Percentiles rank a stretch among this genome's conserved stretches.
Conservation (phyloP, 2,329 filamentous ascomycete species). For the Beauveria sp. region DNA sequence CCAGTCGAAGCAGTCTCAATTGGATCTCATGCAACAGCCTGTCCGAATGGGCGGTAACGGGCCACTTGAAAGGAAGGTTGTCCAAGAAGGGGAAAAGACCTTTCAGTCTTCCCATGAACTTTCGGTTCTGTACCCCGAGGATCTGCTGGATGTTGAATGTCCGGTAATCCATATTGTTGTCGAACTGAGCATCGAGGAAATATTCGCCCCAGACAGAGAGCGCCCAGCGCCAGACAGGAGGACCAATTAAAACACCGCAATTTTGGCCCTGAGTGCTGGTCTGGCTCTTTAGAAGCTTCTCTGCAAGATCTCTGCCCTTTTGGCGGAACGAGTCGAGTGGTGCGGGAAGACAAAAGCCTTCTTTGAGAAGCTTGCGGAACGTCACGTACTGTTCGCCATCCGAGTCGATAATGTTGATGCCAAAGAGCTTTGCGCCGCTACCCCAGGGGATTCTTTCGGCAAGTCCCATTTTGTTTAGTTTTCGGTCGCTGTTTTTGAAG, state of each 20-base stretch:
- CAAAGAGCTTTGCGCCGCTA: background rate
- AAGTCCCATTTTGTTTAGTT: background rate
- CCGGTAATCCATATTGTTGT: background rate
- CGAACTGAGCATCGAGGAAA: conserved; percentile 1
- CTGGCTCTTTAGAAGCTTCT: background rate
- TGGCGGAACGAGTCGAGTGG: background rate
- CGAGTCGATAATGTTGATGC: conserved; percentile 3
- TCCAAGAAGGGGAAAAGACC: background rate
- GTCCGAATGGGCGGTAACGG: background rate
- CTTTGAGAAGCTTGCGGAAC: background rate
- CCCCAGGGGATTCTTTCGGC: background rate
- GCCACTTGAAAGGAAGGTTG: background rate
- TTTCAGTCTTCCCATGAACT: background rate
- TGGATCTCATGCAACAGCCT: background rate
- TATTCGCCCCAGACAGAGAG: conserved; percentile 4
- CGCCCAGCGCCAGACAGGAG: background rate
- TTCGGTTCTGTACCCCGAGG: background rate
- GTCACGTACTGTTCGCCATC: background rate
- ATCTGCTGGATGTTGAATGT: conserved; percentile 4
- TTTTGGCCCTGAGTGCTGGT: background rate
- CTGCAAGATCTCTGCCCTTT: background rate
- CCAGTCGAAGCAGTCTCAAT: background rate
- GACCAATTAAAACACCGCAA: background rate
- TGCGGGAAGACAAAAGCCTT: background rate
- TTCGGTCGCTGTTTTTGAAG: background rate